phyloP scores from a whole-genome alignment of 2,329 filamentous ascomycete species.

The Zymoseptoria tritici region DNA sequence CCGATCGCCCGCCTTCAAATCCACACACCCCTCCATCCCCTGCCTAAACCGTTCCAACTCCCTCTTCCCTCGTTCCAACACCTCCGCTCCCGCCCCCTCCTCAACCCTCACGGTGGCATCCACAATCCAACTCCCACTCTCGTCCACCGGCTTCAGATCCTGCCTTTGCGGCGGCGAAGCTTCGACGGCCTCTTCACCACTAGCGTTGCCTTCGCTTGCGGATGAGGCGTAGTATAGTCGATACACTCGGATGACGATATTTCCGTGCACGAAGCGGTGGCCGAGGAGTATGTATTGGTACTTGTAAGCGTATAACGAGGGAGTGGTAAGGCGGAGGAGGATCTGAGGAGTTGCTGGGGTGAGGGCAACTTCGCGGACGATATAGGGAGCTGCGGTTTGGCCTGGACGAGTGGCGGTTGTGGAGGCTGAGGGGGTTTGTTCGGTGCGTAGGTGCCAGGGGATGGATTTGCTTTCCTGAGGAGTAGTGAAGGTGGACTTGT shows the following conservation, averaged over 20 bases:
- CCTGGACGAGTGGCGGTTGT: constrained; percentile 33
- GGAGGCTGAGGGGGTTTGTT: constrained; percentile 40
- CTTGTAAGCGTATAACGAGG: constrained; percentile 15
- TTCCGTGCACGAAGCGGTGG: constrained; percentile 50
- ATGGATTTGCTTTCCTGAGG: background rate
- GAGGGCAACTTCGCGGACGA: constrained; percentile 45
- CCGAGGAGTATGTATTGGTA: constrained; percentile 52
- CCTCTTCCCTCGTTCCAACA: constrained; percentile 47
- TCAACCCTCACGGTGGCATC: constrained; percentile 52
- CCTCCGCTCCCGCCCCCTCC: constrained; percentile 47
- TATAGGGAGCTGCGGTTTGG: constrained; percentile 29
- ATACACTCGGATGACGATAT: constrained; percentile 50
- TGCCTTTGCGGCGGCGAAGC: constrained; percentile 33
- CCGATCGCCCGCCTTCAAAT: constrained; percentile 51
- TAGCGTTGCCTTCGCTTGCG: constrained; percentile 10
- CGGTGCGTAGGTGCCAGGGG: constrained; percentile 21
- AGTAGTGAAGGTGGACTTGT: constrained; percentile 1
- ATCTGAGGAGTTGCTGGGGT: constrained; percentile 44
- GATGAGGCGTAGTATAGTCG: constrained; percentile 33
- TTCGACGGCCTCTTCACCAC: constrained; percentile 22
- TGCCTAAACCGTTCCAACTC: constrained; percentile 50
- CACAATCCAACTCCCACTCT: constrained; percentile 51
- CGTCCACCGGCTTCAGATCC: constrained; percentile 46
- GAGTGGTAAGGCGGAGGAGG: constrained; percentile 2
- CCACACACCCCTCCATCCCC: constrained; percentile 50